These are phyloP conservation scores for Metroxylon sagu DNA, from an alignment of 176 grass and related monocot species.

Conservation along the genomic window DNA sequence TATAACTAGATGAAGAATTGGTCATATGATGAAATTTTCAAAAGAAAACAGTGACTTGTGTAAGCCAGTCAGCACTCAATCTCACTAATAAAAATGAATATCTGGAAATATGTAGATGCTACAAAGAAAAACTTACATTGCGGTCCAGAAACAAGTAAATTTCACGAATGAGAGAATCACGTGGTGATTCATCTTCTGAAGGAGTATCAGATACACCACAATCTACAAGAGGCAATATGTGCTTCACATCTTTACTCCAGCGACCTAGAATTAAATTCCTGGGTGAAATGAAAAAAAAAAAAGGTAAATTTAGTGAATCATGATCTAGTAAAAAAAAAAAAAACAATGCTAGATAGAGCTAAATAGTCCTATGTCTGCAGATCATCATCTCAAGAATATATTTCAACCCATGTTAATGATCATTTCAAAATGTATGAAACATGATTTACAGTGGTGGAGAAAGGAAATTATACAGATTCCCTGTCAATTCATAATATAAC, in stretches of 20 bases:
- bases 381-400: too few relatives aligned
- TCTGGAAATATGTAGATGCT: slow-evolving; percentile 7
- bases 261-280: slow-evolving; percentile 81
- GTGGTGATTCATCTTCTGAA: slow-evolving; percentile 44
- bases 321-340: slow-evolving; percentile 4
- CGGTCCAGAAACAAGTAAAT: slow-evolving; percentile 85
- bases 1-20: too few relatives aligned
- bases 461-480: too few relatives aligned
- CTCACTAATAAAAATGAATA: background rate
- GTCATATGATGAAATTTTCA: too few relatives aligned
- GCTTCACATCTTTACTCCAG: slow-evolving; percentile 89
- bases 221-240: slow-evolving; percentile 58
- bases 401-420: too few relatives aligned
- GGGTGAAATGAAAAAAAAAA: slow-evolving; percentile 32
- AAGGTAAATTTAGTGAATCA: slow-evolving; percentile 3
- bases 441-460: too few relatives aligned
- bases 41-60: too few relatives aligned
- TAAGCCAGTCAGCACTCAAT: too few relatives aligned
- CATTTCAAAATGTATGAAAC: too few relatives aligned
- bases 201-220: slow-evolving; percentile 60
- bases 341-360: background rate
- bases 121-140: slow-evolving; percentile 60
- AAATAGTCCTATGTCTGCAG: too few relatives aligned
- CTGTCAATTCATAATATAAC: too few relatives aligned
- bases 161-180: slow-evolving; percentile 53